Percentiles rank a stretch among this genome's conserved stretches.
Conservation (phyloP, 2,329 filamentous ascomycete species). For the Pyricularia sp. region DNA sequence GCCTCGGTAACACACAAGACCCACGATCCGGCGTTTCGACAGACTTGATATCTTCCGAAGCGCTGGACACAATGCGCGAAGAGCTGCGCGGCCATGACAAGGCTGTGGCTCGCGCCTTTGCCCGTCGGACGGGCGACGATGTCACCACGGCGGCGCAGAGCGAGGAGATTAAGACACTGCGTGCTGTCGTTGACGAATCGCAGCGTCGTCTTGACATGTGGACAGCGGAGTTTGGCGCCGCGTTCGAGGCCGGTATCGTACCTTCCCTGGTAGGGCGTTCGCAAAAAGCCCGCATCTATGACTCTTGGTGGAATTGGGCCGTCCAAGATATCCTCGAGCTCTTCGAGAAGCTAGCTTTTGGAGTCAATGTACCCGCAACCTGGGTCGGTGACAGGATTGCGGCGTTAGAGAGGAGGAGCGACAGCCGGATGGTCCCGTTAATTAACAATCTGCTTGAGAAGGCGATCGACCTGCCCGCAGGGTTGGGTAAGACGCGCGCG, state of each 20-base stretch:
- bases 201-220: neutral
- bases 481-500: too few species aligned
- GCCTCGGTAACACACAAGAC: too few species aligned
- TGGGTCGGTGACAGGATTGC: neutral
- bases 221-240: neutral
- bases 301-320: neutral
- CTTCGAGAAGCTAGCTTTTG: neutral
- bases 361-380: neutral
- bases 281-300: neutral
- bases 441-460: too few species aligned
- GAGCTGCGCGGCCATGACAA: neutral
- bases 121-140: neutral
- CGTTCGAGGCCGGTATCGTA: neutral
- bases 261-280: neutral
- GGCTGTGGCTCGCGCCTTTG: neutral
- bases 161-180: neutral
- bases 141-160: neutral
- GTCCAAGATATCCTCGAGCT: neutral
- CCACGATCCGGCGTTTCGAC: too few species aligned
- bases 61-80: neutral
- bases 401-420: neutral
- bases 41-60: too few species aligned
- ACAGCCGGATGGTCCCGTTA: too few species aligned
- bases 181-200: neutral
- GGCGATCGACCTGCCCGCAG: too few species aligned